These are phyloP conservation scores for Penicillium steckii DNA, from an alignment of 495 filamentous ascomycete species.

Conservation along the genomic window DNA sequence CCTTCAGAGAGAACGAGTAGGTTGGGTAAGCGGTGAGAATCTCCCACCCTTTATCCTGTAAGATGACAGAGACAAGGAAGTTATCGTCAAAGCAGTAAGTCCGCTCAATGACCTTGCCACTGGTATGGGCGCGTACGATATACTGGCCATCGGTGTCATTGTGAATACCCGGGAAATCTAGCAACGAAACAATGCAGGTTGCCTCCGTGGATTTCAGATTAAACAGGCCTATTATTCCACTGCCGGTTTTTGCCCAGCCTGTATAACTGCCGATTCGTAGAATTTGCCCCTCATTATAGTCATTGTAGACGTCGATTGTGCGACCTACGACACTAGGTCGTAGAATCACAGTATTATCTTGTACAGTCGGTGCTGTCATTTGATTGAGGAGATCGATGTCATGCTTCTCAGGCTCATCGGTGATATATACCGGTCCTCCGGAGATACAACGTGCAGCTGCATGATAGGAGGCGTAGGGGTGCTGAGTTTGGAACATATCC, in stretches of 20 bases:
- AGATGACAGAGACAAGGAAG: slow-evolving; percentile 54
- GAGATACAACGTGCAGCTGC: slow-evolving; percentile 86
- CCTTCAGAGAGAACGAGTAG: slow-evolving; percentile 46
- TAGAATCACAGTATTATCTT: slow-evolving; percentile 71
- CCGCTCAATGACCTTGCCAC: slow-evolving; percentile 58
- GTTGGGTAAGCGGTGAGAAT: slow-evolving; percentile 76
- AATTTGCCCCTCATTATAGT: slow-evolving; percentile 67
- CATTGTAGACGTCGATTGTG: slow-evolving; percentile 67
- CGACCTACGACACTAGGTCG: slow-evolving; percentile 70
- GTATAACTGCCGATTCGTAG: slow-evolving; percentile 78
- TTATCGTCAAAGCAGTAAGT: slow-evolving; percentile 36
- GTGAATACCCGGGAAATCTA: slow-evolving; percentile 68
- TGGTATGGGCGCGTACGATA: slow-evolving; percentile 68
- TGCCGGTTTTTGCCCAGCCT: slow-evolving; percentile 63
- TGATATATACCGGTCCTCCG: slow-evolving; percentile 91
- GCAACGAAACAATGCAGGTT: slow-evolving; percentile 65
- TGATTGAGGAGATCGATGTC: slow-evolving; percentile 69
- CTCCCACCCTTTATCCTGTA: slow-evolving; percentile 70
- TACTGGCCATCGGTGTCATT: slow-evolving; percentile 47
- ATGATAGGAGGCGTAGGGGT: slow-evolving; percentile 76
- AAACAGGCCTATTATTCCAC: slow-evolving; percentile 78
- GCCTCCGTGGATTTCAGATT: slow-evolving; percentile 62
- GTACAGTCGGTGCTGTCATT: slow-evolving; percentile 68
- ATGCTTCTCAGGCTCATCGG: slow-evolving; percentile 82
- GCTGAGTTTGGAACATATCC: slow-evolving; percentile 97